Base-by-base conservation (phyloP, 2,329 filamentous ascomycete genomes). In the Xylaria sp. region DNA sequence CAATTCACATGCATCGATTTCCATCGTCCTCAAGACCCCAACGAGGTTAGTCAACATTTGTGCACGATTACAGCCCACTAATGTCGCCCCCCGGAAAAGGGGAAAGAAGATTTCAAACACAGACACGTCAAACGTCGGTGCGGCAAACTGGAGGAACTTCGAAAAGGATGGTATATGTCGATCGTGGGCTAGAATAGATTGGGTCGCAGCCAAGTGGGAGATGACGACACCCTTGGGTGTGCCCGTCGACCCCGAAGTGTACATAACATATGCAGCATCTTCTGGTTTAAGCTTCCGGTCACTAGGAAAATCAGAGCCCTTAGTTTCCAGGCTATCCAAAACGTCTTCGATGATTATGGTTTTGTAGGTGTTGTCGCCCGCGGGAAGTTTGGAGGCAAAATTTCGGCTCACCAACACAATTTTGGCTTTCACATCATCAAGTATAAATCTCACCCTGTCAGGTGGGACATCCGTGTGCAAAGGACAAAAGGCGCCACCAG, bases 71-170 rank as follows among this genome's bases (percentile, higher is more conserved):
- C 91, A 93, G 64, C 88, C 87, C 57, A 95, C 88, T 1, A 98
- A 82, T 0, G 93, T 97, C 25, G 83, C 83, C 2, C 92, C 92
- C 66, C 93, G 85, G 70, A 90, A 91, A 18, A 94, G 82, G 0
- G 94, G 92, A 72, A 97, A 97, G 84, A 97, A 97, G 6, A 97
- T 94, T 78, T 98, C 94, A 78, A 98, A 98, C 5, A 97, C 91
- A 0, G 93, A 97, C 8, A 98, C 94, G 79, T 98, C 94, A 77
- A 98, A 98, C 0, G 94, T 97, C 0, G 94, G 93, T 2, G 93
- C 91, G 4, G 94, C 94, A 78, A 97, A 97, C 78, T 98, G 94
- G 0, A 98, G 86, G 78, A 98, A 97, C 54, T 93, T 88, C 18
- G 84, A 84, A 76, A 97, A 97, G 0, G 62, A 47, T 1, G 94